Evolutionary conservation across 805 yeast species (phyloP), one percentile per base, ranked within the genome.

Genomic region (Scheffersomyces ergatensis): DNA sequence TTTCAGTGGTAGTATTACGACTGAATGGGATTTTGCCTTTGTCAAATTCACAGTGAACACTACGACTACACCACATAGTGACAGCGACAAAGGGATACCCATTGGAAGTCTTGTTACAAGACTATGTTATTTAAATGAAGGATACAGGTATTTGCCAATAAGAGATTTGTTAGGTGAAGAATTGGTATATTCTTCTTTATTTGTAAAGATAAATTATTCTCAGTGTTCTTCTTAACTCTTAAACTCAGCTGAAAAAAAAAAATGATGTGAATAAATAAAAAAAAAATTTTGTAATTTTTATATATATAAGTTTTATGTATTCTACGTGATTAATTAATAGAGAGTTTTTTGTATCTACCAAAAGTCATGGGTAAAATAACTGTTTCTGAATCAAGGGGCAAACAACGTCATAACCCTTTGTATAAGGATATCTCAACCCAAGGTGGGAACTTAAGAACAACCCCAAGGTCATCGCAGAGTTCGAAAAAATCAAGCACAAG

Each of bases 121-220:
- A 42, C 55, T 92, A 29, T 67, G 71, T n/a, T 74, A 80, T 45
- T 55, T 93, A 47, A 82, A 80, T 35, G 71, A 74, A 38, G 99
- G 99, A 0, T 93, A 83, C 60, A 72, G 97, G 36, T 93, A 89
- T 55, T 60, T 89, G 13, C 89, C 90, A 0, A 61, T 93, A 12
- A 80, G 77, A 54, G 96, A 88, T 58, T 51, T 72, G 20, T 80
- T 81, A 46, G 98, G 99, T 2, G 96, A 90, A 57, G 88, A 83
- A 53, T 60, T 71, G 32, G 62, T 77, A 14, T 74, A 74, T 49
- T 73, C 81, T 7, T 69, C 75, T n/a, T 48, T 79, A 17, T 74
- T 79, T 50, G 65, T 77, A 26, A 65, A 59, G 36, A 48, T 68
- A 15, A 50, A 45, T 34, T 58, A 63, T 46, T 52, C 42, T 19